Evolutionary conservation across 1,139 yeast genomes (phyloP), one percentile per base, ranked within the genome.

Genomic region (Zygosaccharomyces sapae): DNA sequence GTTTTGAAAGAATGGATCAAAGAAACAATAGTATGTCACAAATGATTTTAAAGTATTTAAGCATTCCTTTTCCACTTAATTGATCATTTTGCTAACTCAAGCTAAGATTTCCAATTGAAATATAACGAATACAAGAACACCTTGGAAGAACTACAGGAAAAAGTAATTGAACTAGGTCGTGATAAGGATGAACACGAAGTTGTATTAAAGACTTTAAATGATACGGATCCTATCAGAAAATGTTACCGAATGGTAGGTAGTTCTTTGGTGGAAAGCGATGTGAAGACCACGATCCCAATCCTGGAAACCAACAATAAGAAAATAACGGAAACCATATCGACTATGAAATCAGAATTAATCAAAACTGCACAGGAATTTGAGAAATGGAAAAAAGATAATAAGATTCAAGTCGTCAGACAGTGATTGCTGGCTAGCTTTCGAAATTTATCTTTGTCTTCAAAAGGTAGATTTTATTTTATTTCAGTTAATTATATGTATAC

Each of bases 221-320:
- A 66, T 38, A 81, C 77, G 43, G 63, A 62, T 13, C 42, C 54
- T 3, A 79, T 75, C 38, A 77, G 98, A 51, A 83, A 83, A 61
- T 89, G 97, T 61, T 90, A 82, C 70, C 81, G 95, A 62, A 88
- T 92, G 96, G 78, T 92, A 36, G 97, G 97, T 12, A 95, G 96
- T 3, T 96, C 90, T 1, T 73, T 94, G 42, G 86, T 90, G 24
- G 95, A 89, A 62, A 84, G 86, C 56, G 75, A 81, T 5, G 92
- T 89, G 3, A 82, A 76, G 31, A 89, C 87, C 41, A 95, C 90
- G 5, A 69, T 77, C 13, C 85, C 85, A 40, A 75, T 86, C 9
- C 71, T 94, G 47, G 74, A 77, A 49, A 73, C 76, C 19, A 95
- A 89, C 57, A 67, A 74, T 55, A 65, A 70, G 51, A 76, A 66